A percentile compares a stretch with the other conserved stretches of the same genome.
Evolutionary conservation across 257 asterid genomes (phyloP).

Genomic region (Forsythia suspensa): DNA sequence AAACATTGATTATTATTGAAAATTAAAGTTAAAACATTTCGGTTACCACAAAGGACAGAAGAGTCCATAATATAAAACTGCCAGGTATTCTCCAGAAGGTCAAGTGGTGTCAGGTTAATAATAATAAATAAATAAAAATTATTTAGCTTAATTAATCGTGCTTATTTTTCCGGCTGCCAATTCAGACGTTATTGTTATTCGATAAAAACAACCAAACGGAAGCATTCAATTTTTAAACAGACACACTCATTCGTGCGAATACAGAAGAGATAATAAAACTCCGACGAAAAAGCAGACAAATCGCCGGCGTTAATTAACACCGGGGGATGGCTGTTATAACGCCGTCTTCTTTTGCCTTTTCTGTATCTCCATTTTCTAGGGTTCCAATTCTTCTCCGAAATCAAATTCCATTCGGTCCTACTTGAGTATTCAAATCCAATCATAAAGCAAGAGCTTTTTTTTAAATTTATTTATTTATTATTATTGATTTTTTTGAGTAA

Average conservation of each 20-base stretch:
- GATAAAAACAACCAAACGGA: slow-evolving; percentile 26
- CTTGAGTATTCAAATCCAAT: slow-evolving; percentile 16
- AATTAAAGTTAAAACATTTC: no score
- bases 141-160: no score
- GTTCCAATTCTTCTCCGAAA: slow-evolving; percentile 25
- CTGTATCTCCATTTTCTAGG: not conserved
- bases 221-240: not conserved
- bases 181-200: slow-evolving; percentile 23
- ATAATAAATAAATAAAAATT: no score
- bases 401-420: slow-evolving; percentile 30
- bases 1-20: no score
- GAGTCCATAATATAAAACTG: slow-evolving; percentile 35
- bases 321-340: slow-evolving; percentile 49
- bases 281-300: slow-evolving; percentile 11
- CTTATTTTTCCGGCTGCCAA: no score
- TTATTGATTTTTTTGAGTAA: slow-evolving; percentile 22
- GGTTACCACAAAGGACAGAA: slow-evolving; percentile 20
- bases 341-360: slow-evolving; percentile 24
- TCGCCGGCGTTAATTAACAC: slow-evolving; percentile 38
- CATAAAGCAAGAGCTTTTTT: not conserved
- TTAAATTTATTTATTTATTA: no score
- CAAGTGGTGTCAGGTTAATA: not conserved
- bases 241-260: slow-evolving; percentile 18
- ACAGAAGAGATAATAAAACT: not conserved
- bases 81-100: slow-evolving; percentile 35